phyloP scores from a whole-genome alignment of 192 early-diverging fungal genomes.

The Podila epicladia region DNA sequence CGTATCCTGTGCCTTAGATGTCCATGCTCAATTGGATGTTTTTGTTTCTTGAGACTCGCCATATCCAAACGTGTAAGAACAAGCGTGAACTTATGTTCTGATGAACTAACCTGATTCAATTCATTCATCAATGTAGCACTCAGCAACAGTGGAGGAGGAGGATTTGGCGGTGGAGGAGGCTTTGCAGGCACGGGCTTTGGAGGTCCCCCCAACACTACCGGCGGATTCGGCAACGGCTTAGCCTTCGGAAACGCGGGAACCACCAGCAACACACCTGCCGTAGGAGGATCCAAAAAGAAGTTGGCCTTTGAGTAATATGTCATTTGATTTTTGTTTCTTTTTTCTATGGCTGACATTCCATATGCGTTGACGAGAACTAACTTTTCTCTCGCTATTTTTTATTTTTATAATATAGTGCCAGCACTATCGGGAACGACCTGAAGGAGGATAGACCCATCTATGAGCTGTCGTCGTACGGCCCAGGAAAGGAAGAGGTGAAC shows the following conservation, averaged over 20 bases:
- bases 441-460: constrained; percentile 60
- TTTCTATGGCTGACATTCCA: not conserved
- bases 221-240: constrained; percentile 5
- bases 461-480: constrained; percentile 66
- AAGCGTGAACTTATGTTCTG: not conserved
- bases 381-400: constrained; percentile 4
- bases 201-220: not conserved
- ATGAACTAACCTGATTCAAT: not conserved
- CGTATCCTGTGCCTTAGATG: too few relatives aligned
- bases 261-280: not conserved
- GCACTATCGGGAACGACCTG: constrained; percentile 53
- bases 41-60: too few relatives aligned
- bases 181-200: constrained; percentile 8
- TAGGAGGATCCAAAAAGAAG: constrained; percentile 13
- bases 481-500: constrained; percentile 66
- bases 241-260: constrained; percentile 12
- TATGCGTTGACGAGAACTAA: not conserved
- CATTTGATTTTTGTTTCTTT: not conserved
- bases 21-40: too few relatives aligned
- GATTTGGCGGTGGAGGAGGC: constrained; percentile 21
- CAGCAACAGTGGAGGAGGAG: constrained; percentile 21
- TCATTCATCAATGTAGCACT: not conserved
- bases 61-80: too few relatives aligned
- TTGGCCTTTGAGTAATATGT: constrained; percentile 33
- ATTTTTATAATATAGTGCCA: constrained; percentile 37